Base-by-base conservation (phyloP, 306 rosid species). In the Glycine tomentella region DNA sequence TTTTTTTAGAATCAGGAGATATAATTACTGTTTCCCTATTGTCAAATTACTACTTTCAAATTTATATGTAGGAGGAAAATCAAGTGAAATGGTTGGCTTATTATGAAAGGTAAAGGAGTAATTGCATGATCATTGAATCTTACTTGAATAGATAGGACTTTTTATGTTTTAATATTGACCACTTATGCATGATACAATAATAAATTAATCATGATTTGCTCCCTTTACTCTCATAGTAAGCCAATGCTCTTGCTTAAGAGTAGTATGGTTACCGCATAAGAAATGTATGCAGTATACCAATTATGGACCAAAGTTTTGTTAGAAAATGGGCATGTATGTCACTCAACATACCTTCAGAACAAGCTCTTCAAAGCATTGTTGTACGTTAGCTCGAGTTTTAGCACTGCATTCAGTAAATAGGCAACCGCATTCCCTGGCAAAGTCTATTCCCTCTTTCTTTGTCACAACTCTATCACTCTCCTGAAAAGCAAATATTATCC, bases 331-430 rank as follows among this genome's bases (percentile, higher is more conserved):
- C 52, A 25, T 40, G 5, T 25, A 25, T 16, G 15, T 59, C 40
- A 80, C 48, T 72, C 69, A 81, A 62, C 72, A 69, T 83, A 95
- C 98, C 98, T 93, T 95, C 64, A 93, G 80, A 75, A 95, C 97
- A 80, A 91, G 98, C 85, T 95, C 99, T 79, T 95, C 99, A 81
- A 95, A 95, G 89, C 99, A 95, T 52, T 93, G 97, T 68, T 91
- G 93, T 50, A 95, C 97, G 61, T 95, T 93, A 42, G 85, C 89
- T 68, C 94, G 94, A 84, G 99, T 95, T 93, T 91, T 91, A 33
- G 98, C 98, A 85, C 97, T 95, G 89, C 97, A 95, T 87, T 95
- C 99, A 17, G 82, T 91, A 85, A 91, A 95, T 61, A 95, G 89
- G 84, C 99, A 95, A 55, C 99, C 98, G 36, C 82, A 90, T 76